Conservation (phyloP, 2,329 filamentous ascomycete species). For the Xylariales sp. region DNA sequence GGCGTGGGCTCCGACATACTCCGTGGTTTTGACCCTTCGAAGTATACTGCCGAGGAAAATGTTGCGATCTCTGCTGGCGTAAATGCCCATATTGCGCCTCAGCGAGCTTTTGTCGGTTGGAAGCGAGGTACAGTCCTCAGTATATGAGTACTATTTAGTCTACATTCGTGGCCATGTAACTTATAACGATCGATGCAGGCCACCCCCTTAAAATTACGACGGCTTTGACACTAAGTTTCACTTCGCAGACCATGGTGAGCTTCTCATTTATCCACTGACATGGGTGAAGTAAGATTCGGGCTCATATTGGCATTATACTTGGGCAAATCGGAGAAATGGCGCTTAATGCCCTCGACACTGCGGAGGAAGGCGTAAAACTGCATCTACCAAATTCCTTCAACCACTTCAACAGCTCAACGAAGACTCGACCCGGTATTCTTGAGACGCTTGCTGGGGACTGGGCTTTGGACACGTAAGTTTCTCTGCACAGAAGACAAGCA, state of each 20-base stretch:
- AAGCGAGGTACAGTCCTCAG: background rate
- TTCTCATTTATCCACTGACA: background rate
- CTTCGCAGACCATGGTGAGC: background rate
- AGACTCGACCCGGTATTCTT: conserved; percentile 11
- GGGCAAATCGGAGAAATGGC: conserved; percentile 13
- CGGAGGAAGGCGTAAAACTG: conserved; percentile 10
- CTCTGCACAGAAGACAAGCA: too few species aligned
- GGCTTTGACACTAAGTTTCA: background rate
- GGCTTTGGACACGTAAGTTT: conserved; percentile 13
- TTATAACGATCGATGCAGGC: too few species aligned
- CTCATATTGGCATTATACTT: conserved; percentile 12
- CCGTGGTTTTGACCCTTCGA: conserved; percentile 12
- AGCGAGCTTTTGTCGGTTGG: conserved; percentile 12
- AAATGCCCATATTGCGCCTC: conserved; percentile 10
- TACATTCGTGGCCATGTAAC: background rate
- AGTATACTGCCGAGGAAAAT: conserved; percentile 8
- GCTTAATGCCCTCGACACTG: conserved; percentile 12
- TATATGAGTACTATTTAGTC: background rate
- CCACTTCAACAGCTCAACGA: conserved; percentile 12
- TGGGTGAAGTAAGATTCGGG: background rate
- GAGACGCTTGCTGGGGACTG: conserved; percentile 11
- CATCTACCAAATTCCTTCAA: conserved; percentile 12
- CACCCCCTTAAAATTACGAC: background rate
- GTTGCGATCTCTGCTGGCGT: conserved; percentile 13
- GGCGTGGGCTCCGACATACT: conserved; percentile 12